Evolutionary conservation across 495 filamentous ascomycete species (phyloP), one percentile per base, ranked within the genome.

Genomic region (Aspergillus nanangensis): DNA sequence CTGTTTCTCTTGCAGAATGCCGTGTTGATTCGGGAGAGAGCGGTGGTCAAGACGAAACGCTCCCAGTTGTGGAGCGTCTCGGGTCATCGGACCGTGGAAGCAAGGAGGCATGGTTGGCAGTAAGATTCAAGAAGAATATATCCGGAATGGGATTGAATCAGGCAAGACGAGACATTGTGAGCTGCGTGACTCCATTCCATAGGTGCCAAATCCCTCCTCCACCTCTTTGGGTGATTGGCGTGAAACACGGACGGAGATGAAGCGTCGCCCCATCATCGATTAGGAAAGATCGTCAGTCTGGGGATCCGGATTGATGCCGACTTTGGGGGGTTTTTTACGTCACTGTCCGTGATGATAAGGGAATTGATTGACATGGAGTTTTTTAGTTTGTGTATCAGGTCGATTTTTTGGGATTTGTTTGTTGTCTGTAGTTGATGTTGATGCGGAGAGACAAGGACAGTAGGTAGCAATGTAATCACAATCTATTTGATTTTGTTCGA

Each of bases 221-320:
- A 23, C 34, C 44, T 46, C n/a, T 5, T 11, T 29, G 39, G 45
- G 45, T 27, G 9, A 4, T 19, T 35, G 24, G 45, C 19, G 18
- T 47, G 45, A 47, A 47, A 47, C 45, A 29, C 10, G 23, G 8
- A 41, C 44, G 34, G 52, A 41, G 29, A 45, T 42, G 18, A 40
- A 5, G 36, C 31, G 18, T 46, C 19, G 23, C 14, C 32, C 35
- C 37, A 21, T 18, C 18, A 19, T 13, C 18, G n/a, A 20, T 15
- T 18, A 19, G 20, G 21, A 22, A 19, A 19, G 37, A 39, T 39
- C 37, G 37, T 20, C 37, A 39, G 37, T 39, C 21, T 39, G 37
- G 37, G 37, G 37, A 21, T 21, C 18, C 8, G 17, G 37, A 39
- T 39, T 24, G 18, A 39, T 21, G n/a, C 21, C 20, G 37, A 21